Conservation (phyloP, 2,329 filamentous ascomycete genomes). For the Pseudogymnoascus sp. region DNA sequence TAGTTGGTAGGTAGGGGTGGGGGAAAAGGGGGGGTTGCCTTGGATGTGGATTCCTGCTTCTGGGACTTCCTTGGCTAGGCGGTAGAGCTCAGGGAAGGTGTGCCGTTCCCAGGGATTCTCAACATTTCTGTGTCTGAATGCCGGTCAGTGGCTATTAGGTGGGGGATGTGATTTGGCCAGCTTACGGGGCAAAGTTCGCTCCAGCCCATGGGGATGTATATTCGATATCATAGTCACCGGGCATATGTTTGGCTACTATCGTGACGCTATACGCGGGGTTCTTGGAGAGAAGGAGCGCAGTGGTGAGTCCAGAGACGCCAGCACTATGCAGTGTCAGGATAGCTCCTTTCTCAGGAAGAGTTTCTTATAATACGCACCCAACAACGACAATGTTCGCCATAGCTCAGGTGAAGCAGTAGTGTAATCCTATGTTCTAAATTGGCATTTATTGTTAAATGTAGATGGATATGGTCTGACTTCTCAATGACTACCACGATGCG, state of each 20-base stretch:
- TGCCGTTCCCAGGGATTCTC: constrained; percentile 48
- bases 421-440: neutral
- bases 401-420: neutral
- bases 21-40: constrained; percentile 34
- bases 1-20: neutral
- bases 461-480: neutral
- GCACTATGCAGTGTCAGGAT: constrained; percentile 37
- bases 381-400: constrained; percentile 32
- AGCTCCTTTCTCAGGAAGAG: neutral
- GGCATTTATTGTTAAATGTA: neutral
- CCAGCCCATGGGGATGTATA: constrained; percentile 88
- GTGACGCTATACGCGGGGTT: constrained; percentile 54
- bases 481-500: neutral
- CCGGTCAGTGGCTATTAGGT: constrained; percentile 6
- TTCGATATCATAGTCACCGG: constrained; percentile 84
- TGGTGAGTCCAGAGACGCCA: constrained; percentile 59
- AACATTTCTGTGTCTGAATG: constrained; percentile 14
- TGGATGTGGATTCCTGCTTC: constrained; percentile 79
- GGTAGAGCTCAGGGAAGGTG: constrained; percentile 57
- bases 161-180: constrained; percentile 16
- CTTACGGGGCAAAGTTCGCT: constrained; percentile 69
- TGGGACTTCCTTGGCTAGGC: constrained; percentile 56
- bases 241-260: constrained; percentile 80
- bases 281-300: constrained; percentile 53
- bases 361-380: constrained; percentile 25